phyloP scores from a whole-genome alignment of 2,329 filamentous ascomycete genomes.

The Taxawa tesnikishii region DNA sequence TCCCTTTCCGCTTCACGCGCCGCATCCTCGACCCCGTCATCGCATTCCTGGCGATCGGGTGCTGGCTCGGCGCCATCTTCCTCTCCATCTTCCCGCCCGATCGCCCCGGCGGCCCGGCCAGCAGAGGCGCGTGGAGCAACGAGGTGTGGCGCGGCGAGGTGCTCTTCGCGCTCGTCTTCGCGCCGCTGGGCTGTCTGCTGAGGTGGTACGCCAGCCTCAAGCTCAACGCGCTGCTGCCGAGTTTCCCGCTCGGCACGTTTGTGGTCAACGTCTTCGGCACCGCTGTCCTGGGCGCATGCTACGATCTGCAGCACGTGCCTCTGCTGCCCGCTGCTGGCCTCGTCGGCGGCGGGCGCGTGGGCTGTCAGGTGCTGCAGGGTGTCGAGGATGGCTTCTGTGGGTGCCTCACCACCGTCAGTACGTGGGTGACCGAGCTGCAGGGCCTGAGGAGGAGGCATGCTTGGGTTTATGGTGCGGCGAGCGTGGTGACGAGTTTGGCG shows the following conservation, averaged over 20 bases:
- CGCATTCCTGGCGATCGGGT: conserved; percentile 55
- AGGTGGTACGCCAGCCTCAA: conserved; percentile 61
- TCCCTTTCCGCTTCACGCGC: conserved; percentile 46
- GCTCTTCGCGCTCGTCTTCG: conserved; percentile 68
- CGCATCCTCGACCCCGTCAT: conserved; percentile 50
- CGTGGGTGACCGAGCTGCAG: conserved; percentile 34
- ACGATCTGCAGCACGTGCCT: conserved; percentile 59
- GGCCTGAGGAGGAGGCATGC: conserved; percentile 35
- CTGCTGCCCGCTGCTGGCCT: conserved; percentile 21
- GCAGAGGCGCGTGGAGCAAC: conserved; percentile 19
- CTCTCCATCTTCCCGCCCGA: conserved; percentile 61
- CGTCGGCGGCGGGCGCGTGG: conserved; percentile 25
- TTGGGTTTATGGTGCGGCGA: conserved; percentile 56
- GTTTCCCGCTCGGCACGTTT: conserved; percentile 82
- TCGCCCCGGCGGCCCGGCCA: conserved; percentile 21
- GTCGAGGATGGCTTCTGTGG: conserved; percentile 37
- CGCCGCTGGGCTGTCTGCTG: conserved; percentile 63
- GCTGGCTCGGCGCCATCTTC: conserved; percentile 67
- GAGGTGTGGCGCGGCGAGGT: conserved; percentile 64
- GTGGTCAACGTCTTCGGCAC: conserved; percentile 69
- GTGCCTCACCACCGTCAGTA: conserved; percentile 34
- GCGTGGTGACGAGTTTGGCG: conserved; percentile 46
- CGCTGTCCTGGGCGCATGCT: conserved; percentile 60
- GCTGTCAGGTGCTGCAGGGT: conserved; percentile 35
- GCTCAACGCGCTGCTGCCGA: conserved; percentile 54